Base-by-base conservation (phyloP, 805 yeast species). In the Barnettozyma botsteinii region DNA sequence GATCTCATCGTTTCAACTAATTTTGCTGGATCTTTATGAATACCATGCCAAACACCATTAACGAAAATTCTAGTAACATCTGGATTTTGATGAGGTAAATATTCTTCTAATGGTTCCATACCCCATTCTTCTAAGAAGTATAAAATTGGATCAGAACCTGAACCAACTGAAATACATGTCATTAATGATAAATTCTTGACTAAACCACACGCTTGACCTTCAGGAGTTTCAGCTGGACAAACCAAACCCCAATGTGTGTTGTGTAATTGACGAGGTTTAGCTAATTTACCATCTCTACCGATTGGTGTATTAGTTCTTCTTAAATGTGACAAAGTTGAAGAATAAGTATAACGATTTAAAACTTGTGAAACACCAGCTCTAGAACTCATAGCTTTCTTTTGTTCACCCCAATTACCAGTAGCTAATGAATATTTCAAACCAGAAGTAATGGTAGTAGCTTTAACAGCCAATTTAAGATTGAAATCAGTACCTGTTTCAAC, bases 351-450 rank as follows among this genome's bases (percentile, higher is more conserved):
- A 69, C 99, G 79, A 65, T 93, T 93, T 65, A 93, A 75, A 51
- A 93, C 98, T 72, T 93, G 98, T 21, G 98, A 91, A 34, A 94
- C 99, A 77, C 99, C 99, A 6, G 98, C 99, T 64, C 96, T 82
- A 15, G 97, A 81, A 46, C 93, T 81, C 98, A 93, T 93, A 12
- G 98, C 97, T 65, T 93, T 93, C 81, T 89, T 91, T 64, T 93
- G 99, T 66, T 93, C 99, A 70, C 99, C 98, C 99, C 99, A 93
- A 70, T 93, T 93, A 73, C 99, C 99, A 13, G 99, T 93, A 40
- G 99, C 99, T 58, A 93, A 73, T 29, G 98, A 93, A 66, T 93
- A 93, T 61, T 94, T 85, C 65, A 93, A 76, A 61, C 99, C 99
- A 46, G 95, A 91, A 28, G 99, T 93, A 55, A 93, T 87, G 3